Percentiles rank a stretch among this genome's conserved stretches.
Evolutionary conservation across 2,329 filamentous ascomycete genomes (phyloP).

Genomic region (Penicillium sp.): DNA sequence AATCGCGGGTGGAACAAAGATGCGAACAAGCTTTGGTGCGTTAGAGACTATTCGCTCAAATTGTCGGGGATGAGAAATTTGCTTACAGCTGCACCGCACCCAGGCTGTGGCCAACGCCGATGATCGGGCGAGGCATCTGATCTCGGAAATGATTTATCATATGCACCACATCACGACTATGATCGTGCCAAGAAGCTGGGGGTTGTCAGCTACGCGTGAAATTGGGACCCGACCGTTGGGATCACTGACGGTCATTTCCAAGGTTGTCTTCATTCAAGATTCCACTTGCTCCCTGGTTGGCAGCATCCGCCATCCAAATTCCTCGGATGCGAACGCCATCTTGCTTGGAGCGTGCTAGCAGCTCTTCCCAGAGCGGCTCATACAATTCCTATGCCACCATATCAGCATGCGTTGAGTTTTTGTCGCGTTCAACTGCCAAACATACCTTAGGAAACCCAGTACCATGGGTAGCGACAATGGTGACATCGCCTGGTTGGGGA

Average conservation of each 20-base stretch:
- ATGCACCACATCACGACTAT: constrained; percentile 7
- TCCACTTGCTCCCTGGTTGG: constrained; percentile 6
- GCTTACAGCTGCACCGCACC: constrained; percentile 7
- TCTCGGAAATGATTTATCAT: constrained; percentile 8
- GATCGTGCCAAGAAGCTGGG: constrained; percentile 63
- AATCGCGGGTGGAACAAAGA: constrained; percentile 4
- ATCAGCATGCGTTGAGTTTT: neutral
- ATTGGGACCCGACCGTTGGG: too few species aligned
- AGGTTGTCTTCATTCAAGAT: constrained; percentile 4
- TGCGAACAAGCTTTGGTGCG: neutral
- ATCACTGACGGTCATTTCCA: constrained; percentile 5
- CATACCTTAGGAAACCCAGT: constrained; percentile 11
- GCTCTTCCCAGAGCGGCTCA: constrained; percentile 7
- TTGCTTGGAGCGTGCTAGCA: neutral
- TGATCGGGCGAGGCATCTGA: constrained; percentile 5
- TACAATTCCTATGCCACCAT: constrained; percentile 4
- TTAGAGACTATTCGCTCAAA: neutral
- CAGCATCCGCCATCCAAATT: constrained; percentile 7
- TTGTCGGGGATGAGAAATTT: neutral
- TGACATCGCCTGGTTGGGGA: constrained; percentile 9
- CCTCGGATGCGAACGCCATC: neutral
- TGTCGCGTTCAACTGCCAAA: neutral
- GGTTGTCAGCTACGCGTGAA: neutral
- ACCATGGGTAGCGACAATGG: constrained; percentile 10
- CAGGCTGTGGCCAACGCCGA: constrained; percentile 45